Conservation (phyloP, 2,329 filamentous ascomycete species). For the Diaporthe sp. region DNA sequence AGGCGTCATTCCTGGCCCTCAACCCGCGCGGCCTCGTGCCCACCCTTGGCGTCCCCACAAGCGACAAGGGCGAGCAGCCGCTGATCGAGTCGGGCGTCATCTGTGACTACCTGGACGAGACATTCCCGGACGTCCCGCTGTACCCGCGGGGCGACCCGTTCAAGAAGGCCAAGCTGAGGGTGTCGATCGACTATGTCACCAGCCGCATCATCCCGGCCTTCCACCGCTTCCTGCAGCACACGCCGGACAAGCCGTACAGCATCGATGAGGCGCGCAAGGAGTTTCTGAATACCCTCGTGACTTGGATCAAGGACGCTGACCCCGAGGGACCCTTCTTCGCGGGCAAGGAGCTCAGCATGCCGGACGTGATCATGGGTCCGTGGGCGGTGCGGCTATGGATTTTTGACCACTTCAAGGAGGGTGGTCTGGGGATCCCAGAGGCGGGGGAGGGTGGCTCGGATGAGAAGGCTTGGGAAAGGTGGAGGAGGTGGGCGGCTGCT, state of each 20-base stretch:
- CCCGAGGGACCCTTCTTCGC: conserved; percentile 71
- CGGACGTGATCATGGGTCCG: conserved; percentile 76
- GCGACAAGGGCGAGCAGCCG: conserved; percentile 54
- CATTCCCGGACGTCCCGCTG: conserved; percentile 64
- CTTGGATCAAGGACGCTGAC: conserved; percentile 66
- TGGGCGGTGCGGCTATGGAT: conserved; percentile 78
- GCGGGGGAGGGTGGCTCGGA: conserved; percentile 55
- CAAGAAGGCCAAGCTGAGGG: conserved; percentile 68
- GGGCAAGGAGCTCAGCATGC: conserved; percentile 67
- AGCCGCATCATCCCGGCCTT: conserved; percentile 74
- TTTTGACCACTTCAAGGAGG: conserved; percentile 76
- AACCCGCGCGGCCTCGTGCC: conserved; percentile 81
- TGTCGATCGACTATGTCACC: conserved; percentile 79
- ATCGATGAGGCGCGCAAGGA: conserved; percentile 99
- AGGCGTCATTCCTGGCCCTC: conserved; percentile 70
- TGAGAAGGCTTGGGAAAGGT: conserved; percentile 69
- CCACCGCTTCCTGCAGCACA: conserved; percentile 69
- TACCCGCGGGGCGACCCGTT: conserved; percentile 70
- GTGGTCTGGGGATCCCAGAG: conserved; percentile 55
- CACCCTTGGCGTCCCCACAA: conserved; percentile 63
- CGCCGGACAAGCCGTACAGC: conserved; percentile 72
- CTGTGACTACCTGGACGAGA: conserved; percentile 79
- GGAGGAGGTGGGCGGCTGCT: conserved; percentile 70
- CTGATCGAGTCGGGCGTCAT: conserved; percentile 78
- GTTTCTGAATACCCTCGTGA: conserved; percentile 90